These are phyloP conservation scores for Talaromyces sp. DNA, from an alignment of 2,329 filamentous ascomycete species.

Conservation along the genomic window DNA sequence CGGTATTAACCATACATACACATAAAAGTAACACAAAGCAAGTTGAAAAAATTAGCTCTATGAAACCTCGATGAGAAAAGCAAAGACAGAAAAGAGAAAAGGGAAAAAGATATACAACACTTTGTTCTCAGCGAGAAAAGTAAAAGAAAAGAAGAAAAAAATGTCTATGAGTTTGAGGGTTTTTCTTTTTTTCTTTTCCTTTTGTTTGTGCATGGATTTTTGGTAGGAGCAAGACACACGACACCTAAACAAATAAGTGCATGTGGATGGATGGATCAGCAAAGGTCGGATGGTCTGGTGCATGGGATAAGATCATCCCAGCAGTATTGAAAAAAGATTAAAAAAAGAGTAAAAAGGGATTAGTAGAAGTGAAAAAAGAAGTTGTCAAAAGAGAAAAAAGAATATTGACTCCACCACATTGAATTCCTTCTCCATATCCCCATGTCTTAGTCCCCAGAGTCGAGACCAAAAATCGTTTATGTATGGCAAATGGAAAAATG, in stretches of 20 bases:
- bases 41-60: conserved; percentile 11
- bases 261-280: not conserved
- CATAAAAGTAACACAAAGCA: conserved; percentile 14
- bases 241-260: conserved; percentile 4
- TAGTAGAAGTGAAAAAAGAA: conserved; percentile 5
- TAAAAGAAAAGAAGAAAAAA: conserved; percentile 5
- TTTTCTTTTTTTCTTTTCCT: not conserved
- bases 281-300: not conserved
- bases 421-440: conserved; percentile 5
- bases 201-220: conserved; percentile 11
- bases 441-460: conserved; percentile 8
- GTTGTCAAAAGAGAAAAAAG: not conserved
- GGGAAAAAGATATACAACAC: conserved; percentile 14
- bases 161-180: conserved; percentile 1
- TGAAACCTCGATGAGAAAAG: conserved; percentile 12
- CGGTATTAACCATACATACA: conserved; percentile 17
- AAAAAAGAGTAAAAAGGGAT: not conserved
- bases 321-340: not conserved
- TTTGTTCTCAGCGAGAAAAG: conserved; percentile 14
- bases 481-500: conserved; percentile 8
- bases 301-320: not conserved
- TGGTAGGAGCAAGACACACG: conserved; percentile 2
- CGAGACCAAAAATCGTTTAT: conserved; percentile 9
- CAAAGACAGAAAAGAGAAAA: not conserved
- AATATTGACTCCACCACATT: conserved; percentile 11